Percentiles rank a stretch among this genome's conserved stretches.
Evolutionary conservation across 441 rosid genomes (phyloP).

Genomic region (Geranium incanum): DNA sequence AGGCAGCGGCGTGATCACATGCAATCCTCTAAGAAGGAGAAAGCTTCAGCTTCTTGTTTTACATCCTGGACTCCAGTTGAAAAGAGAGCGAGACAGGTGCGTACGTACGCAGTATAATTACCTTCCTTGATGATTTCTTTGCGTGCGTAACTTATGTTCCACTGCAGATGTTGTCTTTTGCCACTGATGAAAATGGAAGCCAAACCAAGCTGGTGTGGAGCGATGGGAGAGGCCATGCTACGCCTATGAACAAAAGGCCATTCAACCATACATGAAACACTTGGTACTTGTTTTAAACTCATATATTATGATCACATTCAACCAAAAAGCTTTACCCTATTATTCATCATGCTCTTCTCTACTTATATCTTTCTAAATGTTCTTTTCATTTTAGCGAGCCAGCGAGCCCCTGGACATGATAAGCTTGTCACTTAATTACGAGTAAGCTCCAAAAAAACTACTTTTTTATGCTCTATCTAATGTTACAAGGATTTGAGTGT

Average conservation of each 20-base stretch:
- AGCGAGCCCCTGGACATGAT: too few relatives aligned
- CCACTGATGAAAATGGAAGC: constrained; percentile 44
- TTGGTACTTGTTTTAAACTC: constrained; percentile 1
- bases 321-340: background rate
- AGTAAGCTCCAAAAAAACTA: too few relatives aligned
- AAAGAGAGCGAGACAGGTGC: constrained; percentile 75
- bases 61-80: constrained; percentile 57
- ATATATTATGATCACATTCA: background rate
- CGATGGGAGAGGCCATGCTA: constrained; percentile 32
- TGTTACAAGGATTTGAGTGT: too few relatives aligned
- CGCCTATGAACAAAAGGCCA: constrained; percentile 27
- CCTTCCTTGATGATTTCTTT: background rate
- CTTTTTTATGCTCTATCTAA: too few relatives aligned
- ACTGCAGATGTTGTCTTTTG: constrained; percentile 60
- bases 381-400: too few relatives aligned
- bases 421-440: too few relatives aligned
- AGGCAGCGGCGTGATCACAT: constrained; percentile 44
- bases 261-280: constrained; percentile 24
- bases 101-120: background rate
- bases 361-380: too few relatives aligned
- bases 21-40: constrained; percentile 32
- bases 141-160: too few relatives aligned
- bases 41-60: constrained; percentile 32
- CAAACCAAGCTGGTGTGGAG: constrained; percentile 85
- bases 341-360: too few relatives aligned